These are phyloP conservation scores for Russula sp. DNA, from an alignment of 768 basidiomycete species.

Conservation along the genomic window DNA sequence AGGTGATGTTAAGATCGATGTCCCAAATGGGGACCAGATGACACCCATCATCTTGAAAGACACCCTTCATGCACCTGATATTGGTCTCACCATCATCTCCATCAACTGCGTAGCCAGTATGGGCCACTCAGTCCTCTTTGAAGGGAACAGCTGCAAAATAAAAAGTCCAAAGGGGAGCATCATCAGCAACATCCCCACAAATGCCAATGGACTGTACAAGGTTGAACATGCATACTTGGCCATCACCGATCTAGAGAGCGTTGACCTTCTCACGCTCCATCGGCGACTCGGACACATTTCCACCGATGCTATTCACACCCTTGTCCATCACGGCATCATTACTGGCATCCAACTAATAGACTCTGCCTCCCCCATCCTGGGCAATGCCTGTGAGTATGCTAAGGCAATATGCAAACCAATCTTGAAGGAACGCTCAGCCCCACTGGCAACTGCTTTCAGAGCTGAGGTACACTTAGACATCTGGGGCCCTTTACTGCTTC, in stretches of 20 bases:
- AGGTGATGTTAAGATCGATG: slow-evolving; percentile 16
- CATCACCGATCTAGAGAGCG: fast-evolving
- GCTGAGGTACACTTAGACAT: too few relatives aligned
- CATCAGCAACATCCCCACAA: neutral
- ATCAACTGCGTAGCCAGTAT: slow-evolving; percentile 4
- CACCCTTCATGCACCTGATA: slow-evolving; percentile 15
- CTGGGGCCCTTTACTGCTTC: too few relatives aligned
- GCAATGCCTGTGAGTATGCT: too few relatives aligned
- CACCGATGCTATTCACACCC: slow-evolving; percentile 17
- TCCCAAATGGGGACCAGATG: neutral
- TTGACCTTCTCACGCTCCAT: neutral
- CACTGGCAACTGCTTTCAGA: too few relatives aligned
- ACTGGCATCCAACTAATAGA: too few relatives aligned
- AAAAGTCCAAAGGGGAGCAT: neutral
- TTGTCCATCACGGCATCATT: too few relatives aligned
- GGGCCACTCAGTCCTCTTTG: neutral
- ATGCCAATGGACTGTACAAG: neutral
- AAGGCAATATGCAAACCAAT: too few relatives aligned
- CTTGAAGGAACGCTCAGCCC: too few relatives aligned
- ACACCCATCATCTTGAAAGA: slow-evolving; percentile 1
- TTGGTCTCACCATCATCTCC: slow-evolving; percentile 18
- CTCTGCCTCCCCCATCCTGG: too few relatives aligned
- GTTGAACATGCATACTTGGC: neutral
- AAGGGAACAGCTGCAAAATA: neutral
- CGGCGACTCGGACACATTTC: slow-evolving; percentile 29